Evolutionary conservation across 345 rosid genomes (phyloP).

Genomic region (Gossypium thurberi): DNA sequence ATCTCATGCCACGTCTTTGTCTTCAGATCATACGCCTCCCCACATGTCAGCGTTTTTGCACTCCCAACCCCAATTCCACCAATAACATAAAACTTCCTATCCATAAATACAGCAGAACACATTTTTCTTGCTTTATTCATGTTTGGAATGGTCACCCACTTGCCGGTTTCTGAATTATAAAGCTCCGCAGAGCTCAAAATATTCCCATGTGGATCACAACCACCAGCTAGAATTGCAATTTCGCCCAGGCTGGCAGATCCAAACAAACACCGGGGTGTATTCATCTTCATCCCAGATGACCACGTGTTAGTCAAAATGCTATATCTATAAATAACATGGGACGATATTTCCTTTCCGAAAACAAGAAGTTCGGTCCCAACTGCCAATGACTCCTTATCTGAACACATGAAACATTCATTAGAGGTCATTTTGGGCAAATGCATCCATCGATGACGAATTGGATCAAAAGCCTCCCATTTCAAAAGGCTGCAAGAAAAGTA

Average conservation of each 20-base stretch:
- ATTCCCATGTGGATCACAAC: conserved; percentile 54
- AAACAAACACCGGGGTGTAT: conserved; percentile 69
- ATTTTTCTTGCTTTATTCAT: conserved; percentile 66
- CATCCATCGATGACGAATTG: conserved; percentile 54
- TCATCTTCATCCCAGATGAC: conserved; percentile 46
- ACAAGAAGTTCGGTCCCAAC: conserved; percentile 65
- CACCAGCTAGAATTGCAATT: conserved; percentile 78
- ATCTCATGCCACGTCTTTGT: conserved; percentile 54
- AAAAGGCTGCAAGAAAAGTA: conserved; percentile 63
- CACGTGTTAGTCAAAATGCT: conserved; percentile 47
- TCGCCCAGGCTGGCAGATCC: conserved; percentile 66
- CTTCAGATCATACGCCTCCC: conserved; percentile 61
- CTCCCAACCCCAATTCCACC: conserved; percentile 62
- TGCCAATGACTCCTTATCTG: conserved; percentile 65
- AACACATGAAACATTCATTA: conserved; percentile 42
- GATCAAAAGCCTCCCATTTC: conserved; percentile 86
- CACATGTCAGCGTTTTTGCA: conserved; percentile 38
- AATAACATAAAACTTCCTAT: conserved; percentile 67
- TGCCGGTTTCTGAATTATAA: conserved; percentile 53
- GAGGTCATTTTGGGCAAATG: conserved; percentile 58
- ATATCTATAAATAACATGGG: conserved; percentile 42
- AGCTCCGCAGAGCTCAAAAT: conserved; percentile 57
- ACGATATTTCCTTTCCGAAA: conserved; percentile 49
- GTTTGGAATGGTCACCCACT: conserved; percentile 51
- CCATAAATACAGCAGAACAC: conserved; percentile 83